Base-by-base conservation (phyloP, 495 filamentous ascomycete species). In the Pyronema domesticum region DNA sequence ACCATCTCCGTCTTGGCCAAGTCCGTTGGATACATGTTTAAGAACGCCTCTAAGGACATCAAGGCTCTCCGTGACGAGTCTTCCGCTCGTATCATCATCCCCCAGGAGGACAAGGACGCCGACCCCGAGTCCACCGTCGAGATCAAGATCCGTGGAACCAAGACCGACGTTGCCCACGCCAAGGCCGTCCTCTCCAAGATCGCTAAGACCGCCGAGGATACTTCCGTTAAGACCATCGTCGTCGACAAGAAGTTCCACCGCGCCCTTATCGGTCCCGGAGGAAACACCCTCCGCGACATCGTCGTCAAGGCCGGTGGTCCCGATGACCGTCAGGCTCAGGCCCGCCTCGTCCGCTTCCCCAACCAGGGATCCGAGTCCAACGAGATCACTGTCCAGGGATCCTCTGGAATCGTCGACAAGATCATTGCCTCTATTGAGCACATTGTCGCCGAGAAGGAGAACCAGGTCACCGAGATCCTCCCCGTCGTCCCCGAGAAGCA, bases 211-310 rank as follows among this genome's bases (percentile, higher is more conserved):
- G 94, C 94, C 59, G 89, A 96, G 63, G 78, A 89, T 54, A 95
- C 79, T 11, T 75, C 95, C 51, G 79, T 80, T 13, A 81, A 81
- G 71, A 86, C 80, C 17, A 75, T 99, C 35, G 81, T 87, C 15
- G 80, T 99, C 4, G 87, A 95, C 55, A 83, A 85, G 71, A 89
- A 88, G 69, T 80, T 88, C 65, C 93, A 99, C 71, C 82, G 82
- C 65, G 79, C 81, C 30, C 71, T 99, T 40, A 99, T 99, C 68
- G 91, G 91, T 50, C 70, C 77, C 59, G 81, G 82, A 64, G 89
- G 89, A 59, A 72, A 83, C 44, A 89, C 81, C 60, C 81, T 99
- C 47, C 85, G 83, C 58, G 79, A 86, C 44, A 88, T 99, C 56
- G 81, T 96, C 47, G 71, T 83, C 51, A 77, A 83, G 62, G 88